These are phyloP conservation scores for Colletotrichum nymphaeae DNA, from an alignment of 2,329 filamentous ascomycete species.

Conservation along the genomic window DNA sequence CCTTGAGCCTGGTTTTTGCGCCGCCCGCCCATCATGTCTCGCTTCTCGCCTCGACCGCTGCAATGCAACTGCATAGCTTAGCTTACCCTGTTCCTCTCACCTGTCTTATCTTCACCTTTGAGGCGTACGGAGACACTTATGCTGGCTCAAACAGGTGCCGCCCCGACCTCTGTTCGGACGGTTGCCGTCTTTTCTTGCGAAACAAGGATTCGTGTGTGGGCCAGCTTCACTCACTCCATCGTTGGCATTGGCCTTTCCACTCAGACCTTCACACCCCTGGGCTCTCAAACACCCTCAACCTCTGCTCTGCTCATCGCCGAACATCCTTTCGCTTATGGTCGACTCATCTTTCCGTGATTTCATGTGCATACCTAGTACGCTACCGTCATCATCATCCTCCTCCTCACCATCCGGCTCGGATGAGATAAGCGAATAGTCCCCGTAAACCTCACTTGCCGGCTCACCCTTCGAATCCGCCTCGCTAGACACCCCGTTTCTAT, in stretches of 20 bases:
- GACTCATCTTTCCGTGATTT: not conserved
- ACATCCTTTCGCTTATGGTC: not conserved
- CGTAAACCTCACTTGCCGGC: not conserved
- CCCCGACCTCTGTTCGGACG: not conserved
- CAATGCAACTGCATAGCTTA: not conserved
- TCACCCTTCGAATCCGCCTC: constrained; percentile 3
- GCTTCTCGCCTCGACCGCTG: not conserved
- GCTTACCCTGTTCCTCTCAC: too few relatives aligned
- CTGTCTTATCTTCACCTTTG: not conserved
- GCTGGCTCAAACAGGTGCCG: not conserved
- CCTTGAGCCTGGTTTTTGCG: constrained; percentile 1
- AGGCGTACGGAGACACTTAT: not conserved
- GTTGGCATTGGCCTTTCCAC: not conserved
- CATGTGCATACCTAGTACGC: not conserved
- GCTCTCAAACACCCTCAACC: not conserved
- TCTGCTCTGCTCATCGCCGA: not conserved
- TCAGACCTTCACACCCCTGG: not conserved
- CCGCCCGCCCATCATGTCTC: not conserved
- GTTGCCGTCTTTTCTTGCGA: not conserved
- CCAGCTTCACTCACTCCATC: not conserved
- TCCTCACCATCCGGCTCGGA: not conserved
- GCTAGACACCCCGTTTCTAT: constrained; percentile 17
- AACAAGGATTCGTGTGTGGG: not conserved
- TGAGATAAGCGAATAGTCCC: not conserved
- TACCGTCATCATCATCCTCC: not conserved